A percentile compares a stretch with the other conserved stretches of the same genome.
Evolutionary conservation across 2,329 filamentous ascomycete genomes (phyloP).

Genomic region (Pseudogymnoascus verrucosus): DNA sequence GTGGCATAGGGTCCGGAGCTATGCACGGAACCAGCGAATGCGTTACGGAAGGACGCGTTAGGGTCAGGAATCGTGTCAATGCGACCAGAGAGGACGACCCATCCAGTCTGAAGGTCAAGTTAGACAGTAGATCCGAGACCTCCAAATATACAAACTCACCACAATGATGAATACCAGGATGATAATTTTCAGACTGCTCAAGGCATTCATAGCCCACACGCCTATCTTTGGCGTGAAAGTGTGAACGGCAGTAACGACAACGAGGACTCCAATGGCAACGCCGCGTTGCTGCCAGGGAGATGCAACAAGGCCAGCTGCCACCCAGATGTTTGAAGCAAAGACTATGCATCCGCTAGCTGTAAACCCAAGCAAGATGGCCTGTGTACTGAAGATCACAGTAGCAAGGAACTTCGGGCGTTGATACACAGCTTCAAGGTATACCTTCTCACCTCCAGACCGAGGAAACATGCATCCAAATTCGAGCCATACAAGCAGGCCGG

Average conservation of each 20-base stretch:
- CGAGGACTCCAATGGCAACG: conserved; percentile 39
- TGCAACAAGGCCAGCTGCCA: conserved; percentile 38
- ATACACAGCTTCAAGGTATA: conserved; percentile 45
- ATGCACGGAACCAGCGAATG: conserved; percentile 40
- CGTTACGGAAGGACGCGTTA: conserved; percentile 36
- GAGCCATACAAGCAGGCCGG: conserved; percentile 37
- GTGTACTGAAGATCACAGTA: conserved; percentile 43
- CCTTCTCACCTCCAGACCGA: conserved; percentile 41
- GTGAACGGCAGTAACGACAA: conserved; percentile 39
- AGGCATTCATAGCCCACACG: conserved; percentile 37
- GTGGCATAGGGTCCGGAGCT: conserved; percentile 35
- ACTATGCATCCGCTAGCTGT: conserved; percentile 58
- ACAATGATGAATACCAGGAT: conserved; percentile 39
- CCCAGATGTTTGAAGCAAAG: conserved; percentile 46
- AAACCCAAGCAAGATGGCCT: conserved; percentile 41
- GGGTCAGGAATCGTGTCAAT: conserved; percentile 20
- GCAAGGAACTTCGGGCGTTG: conserved; percentile 40
- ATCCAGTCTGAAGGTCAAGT: conserved; percentile 23
- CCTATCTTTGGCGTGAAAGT: conserved; percentile 37
- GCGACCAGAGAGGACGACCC: conserved; percentile 32
- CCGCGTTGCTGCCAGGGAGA: conserved; percentile 40
- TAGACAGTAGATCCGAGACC: neutral
- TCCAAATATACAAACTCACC: conserved; percentile 10
- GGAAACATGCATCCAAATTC: conserved; percentile 39
- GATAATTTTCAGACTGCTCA: conserved; percentile 40